These are phyloP conservation scores for Yarrowia sp. DNA, from an alignment of 805 yeast genomes.

Conservation along the genomic window DNA sequence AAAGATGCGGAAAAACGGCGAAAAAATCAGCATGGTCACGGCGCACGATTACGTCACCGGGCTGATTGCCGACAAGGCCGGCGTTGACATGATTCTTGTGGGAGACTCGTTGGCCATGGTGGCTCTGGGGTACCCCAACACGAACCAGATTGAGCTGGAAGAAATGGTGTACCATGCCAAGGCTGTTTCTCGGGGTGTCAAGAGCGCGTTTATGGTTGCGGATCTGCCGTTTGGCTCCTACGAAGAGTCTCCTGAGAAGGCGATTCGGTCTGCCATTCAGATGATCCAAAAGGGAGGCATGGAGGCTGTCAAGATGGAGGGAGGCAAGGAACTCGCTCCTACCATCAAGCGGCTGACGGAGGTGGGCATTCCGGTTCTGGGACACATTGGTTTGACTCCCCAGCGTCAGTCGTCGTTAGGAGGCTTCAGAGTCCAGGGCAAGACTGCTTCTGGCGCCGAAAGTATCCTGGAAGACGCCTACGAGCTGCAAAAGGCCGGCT, in stretches of 20 bases:
- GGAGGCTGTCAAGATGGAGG: slow-evolving; percentile 86
- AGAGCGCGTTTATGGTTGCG: slow-evolving; percentile 71
- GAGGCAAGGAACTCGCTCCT: slow-evolving; percentile 65
- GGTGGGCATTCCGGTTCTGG: slow-evolving; percentile 87
- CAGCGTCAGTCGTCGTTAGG: slow-evolving; percentile 80
- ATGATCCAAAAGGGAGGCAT: slow-evolving; percentile 62
- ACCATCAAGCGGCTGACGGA: slow-evolving; percentile 63
- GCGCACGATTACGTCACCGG: slow-evolving; percentile 89
- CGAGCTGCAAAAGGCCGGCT: slow-evolving; percentile 76
- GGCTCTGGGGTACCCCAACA: slow-evolving; percentile 70
- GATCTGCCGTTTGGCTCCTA: slow-evolving; percentile 91
- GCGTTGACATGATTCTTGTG: slow-evolving; percentile 73
- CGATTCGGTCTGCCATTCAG: slow-evolving; percentile 62
- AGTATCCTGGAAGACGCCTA: slow-evolving; percentile 70
- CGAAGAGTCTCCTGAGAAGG: slow-evolving; percentile 69
- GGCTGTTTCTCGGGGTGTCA: slow-evolving; percentile 77
- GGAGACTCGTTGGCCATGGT: slow-evolving; percentile 97
- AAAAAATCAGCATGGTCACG: slow-evolving; percentile 68
- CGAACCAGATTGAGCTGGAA: slow-evolving; percentile 77
- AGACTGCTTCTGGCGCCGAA: slow-evolving; percentile 59
- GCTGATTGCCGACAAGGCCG: slow-evolving; percentile 67
- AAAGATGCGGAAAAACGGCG: slow-evolving; percentile 48
- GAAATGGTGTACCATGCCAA: slow-evolving; percentile 76
- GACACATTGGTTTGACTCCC: slow-evolving; percentile 93
- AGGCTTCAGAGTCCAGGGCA: slow-evolving; percentile 89